Evolutionary conservation across 805 yeast species (phyloP).

Genomic region (Metschnikowia borealis): DNA sequence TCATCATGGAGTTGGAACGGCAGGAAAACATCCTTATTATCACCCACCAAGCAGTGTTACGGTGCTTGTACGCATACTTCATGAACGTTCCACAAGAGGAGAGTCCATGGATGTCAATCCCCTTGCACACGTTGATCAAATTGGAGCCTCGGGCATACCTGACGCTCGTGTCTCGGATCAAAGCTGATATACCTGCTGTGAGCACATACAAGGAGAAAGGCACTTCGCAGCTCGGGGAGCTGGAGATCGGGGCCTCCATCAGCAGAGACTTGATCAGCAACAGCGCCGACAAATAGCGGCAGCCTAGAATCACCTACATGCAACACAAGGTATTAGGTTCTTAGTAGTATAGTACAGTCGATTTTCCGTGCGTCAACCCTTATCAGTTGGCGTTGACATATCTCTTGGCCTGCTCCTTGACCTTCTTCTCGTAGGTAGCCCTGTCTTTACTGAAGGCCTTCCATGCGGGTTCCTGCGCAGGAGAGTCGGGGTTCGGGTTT

Average conservation of each 20-base stretch:
- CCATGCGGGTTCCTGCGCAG: slow-evolving; percentile 98
- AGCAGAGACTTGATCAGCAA: slow-evolving; percentile 50
- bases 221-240: slow-evolving; percentile 61
- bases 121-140: slow-evolving; percentile 89
- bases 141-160: slow-evolving; percentile 94
- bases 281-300: slow-evolving; percentile 14
- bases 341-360: slow-evolving; percentile 5
- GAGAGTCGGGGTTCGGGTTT: slow-evolving; percentile 90
- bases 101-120: slow-evolving; percentile 98
- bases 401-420: slow-evolving; percentile 67
- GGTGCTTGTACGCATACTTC: slow-evolving; percentile 95
- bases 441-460: slow-evolving; percentile 72
- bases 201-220: slow-evolving; percentile 96
- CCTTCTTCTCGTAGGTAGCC: slow-evolving; percentile 67
- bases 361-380: not conserved
- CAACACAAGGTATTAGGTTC: not conserved
- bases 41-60: slow-evolving; percentile 94
- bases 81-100: slow-evolving; percentile 98
- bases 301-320: not conserved
- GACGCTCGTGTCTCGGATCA: slow-evolving; percentile 82
- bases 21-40: slow-evolving; percentile 94
- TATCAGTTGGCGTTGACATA: slow-evolving; percentile 29
- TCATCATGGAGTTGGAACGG: slow-evolving; percentile 96
- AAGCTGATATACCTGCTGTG: slow-evolving; percentile 97
- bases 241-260: slow-evolving; percentile 35